Evolutionary conservation across 371 early-diverging fungal species (phyloP), one percentile per base, ranked within the genome.

Genomic region (Ordospora pajunii): DNA sequence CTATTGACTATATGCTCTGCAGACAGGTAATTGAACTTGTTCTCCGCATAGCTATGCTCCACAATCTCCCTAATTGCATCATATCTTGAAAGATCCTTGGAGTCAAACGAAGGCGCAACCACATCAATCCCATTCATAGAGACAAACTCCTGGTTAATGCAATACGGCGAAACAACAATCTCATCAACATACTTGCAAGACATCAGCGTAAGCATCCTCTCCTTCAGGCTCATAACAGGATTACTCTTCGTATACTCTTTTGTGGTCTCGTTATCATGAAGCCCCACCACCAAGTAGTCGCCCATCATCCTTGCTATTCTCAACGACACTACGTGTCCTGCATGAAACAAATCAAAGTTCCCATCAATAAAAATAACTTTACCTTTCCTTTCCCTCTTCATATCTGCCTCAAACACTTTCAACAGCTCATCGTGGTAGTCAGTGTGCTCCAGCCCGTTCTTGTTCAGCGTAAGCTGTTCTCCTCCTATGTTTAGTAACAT

Each of bases 261-360:
- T 23, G 49, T 79, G 84, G 86, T 87, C 80, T 87, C 88, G 85
- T 94, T 93, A 77, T 91, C 91, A 80, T 92, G 92, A 17, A 96
- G 87, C 43, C 96, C 96, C 10, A 93, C 94, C 19, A 96, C 85
- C 67, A 96, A 83, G 74, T 89, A 93, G 83, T 92, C 90, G 51
- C 93, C 93, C 52, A 88, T 82, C 74, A 87, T 88, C 75, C 88
- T 90, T 42, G 92, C 93, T 73, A 90, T 88, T 79, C 89, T 89
- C 79, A 96, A 86, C 81, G 93, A 91, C 84, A 91, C 90, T 80
- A 91, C 90, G 83, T 96, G 95, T 32, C 96, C 96, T 4, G 89
- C 87, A 84, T 94, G 96, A 88, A 94, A 95, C 73, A 95, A 82
- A 80, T 95, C 96, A 85, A 92, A 95, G 11, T 91, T 90, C 14